Conservation (phyloP, 2,329 filamentous ascomycete genomes). For the Lachnellula hyalina region DNA sequence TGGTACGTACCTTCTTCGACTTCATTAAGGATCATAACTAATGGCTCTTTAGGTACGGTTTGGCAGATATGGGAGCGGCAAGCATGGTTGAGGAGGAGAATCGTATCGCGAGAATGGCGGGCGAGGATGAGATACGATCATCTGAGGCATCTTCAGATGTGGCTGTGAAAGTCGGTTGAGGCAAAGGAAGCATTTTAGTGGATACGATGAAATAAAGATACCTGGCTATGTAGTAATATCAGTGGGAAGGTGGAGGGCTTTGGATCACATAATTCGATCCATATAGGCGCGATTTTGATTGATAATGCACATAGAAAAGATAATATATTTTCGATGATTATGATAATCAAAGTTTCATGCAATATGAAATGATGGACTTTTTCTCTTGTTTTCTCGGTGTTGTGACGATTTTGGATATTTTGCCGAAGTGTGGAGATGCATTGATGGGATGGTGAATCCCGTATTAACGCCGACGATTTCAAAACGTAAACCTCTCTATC, state of each 20-base stretch:
- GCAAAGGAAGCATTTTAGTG: not conserved
- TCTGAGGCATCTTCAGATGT: not conserved
- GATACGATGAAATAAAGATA: not conserved
- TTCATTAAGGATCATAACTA: conserved; percentile 3
- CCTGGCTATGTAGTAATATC: not conserved
- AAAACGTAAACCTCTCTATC: not conserved
- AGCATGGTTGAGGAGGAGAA: conserved; percentile 19
- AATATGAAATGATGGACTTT: not conserved
- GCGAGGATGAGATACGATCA: not conserved
- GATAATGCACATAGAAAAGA: not conserved
- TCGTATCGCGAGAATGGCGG: conserved; percentile 13
- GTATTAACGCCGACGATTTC: not conserved
- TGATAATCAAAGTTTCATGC: not conserved
- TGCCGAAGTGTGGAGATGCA: conserved; percentile 1
- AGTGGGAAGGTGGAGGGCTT: not conserved
- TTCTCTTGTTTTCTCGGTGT: not conserved
- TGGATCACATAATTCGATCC: not conserved
- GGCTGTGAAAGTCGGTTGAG: not conserved
- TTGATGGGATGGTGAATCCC: too few species aligned
- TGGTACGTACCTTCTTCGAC: conserved; percentile 18
- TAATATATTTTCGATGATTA: not conserved
- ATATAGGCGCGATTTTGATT: not conserved
- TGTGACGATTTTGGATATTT: not conserved
- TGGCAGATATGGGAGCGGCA: conserved; percentile 30
- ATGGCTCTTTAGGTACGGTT: conserved; percentile 21